Percentiles rank a stretch among this genome's conserved stretches.
Evolutionary conservation across 31 red algal species (phyloP).

Genomic region (Porphyra umbilicalis): DNA sequence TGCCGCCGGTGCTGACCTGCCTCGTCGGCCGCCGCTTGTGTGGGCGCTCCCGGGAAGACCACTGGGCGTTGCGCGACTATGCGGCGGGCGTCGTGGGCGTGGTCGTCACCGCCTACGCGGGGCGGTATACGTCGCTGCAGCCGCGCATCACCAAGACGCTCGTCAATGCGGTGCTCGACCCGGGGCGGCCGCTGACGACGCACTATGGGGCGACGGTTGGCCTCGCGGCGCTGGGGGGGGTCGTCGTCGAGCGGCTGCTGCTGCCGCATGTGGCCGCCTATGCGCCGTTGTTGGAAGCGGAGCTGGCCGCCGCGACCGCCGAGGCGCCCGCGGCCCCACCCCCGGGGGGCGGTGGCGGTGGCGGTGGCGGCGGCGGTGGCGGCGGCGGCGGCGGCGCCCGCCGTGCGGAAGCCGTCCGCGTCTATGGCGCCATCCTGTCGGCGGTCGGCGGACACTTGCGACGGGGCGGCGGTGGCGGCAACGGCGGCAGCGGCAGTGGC

Average conservation of each 20-base stretch:
- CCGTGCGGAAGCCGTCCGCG: neutral
- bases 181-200: constrained; percentile 58
- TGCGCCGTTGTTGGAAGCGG: constrained; percentile 7
- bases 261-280: constrained; percentile 37
- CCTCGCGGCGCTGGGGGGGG: constrained; percentile 39
- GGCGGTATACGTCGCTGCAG: constrained; percentile 37
- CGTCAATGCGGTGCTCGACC: constrained; percentile 35
- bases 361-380: neutral
- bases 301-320: constrained; percentile 5
- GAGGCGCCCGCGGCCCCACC: neutral
- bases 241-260: constrained; percentile 44
- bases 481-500: neutral
- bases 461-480: neutral
- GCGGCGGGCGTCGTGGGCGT: constrained; percentile 40
- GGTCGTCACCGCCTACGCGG: constrained; percentile 36
- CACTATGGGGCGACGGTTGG: constrained; percentile 97
- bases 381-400: neutral
- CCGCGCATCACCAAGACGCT: constrained; percentile 77
- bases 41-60: constrained; percentile 59
- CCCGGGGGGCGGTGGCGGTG: neutral
- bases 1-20: constrained; percentile 78
- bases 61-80: constrained; percentile 88
- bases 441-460: neutral
- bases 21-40: constrained; percentile 65
- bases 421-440: neutral